Evolutionary conservation across 2,329 filamentous ascomycete genomes (phyloP).

Genomic region (Akanthomyces uredinophilus): DNA sequence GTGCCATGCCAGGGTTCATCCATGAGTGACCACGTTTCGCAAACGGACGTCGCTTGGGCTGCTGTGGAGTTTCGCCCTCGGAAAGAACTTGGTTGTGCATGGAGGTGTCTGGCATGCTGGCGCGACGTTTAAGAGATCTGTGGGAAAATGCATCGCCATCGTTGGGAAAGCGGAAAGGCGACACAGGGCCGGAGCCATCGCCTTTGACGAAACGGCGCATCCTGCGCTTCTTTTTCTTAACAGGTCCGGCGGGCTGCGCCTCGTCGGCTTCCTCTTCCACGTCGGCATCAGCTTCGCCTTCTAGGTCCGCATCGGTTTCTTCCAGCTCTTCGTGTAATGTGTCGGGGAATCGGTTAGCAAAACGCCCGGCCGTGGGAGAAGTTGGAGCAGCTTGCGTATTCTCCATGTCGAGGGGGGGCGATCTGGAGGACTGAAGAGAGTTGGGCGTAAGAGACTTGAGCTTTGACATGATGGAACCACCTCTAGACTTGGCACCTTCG

Average conservation of each 20-base stretch:
- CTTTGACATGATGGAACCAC: slow-evolving; percentile 69
- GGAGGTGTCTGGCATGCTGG: slow-evolving; percentile 58
- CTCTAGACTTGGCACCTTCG: slow-evolving; percentile 56
- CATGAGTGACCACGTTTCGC: slow-evolving; percentile 58
- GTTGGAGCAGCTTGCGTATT: slow-evolving; percentile 37
- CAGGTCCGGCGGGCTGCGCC: slow-evolving; percentile 38
- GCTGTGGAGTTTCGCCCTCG: slow-evolving; percentile 68
- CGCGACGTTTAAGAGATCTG: slow-evolving; percentile 55
- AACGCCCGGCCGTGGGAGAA: slow-evolving; percentile 41
- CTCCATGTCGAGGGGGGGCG: slow-evolving; percentile 29
- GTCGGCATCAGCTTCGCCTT: slow-evolving; percentile 56
- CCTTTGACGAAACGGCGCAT: slow-evolving; percentile 51
- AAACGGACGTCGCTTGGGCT: slow-evolving; percentile 44
- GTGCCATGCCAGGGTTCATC: slow-evolving; percentile 45
- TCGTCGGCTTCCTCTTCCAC: slow-evolving; percentile 85
- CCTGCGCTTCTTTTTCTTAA: slow-evolving; percentile 56
- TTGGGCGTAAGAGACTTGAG: slow-evolving; percentile 65
- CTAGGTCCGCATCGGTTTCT: slow-evolving; percentile 43
- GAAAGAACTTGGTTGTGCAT: slow-evolving; percentile 62
- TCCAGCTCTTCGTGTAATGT: slow-evolving; percentile 49
- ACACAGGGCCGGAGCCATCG: slow-evolving; percentile 61
- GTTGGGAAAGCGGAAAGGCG: slow-evolving; percentile 44
- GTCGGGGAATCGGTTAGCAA: slow-evolving; percentile 43
- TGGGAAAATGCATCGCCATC: slow-evolving; percentile 38
- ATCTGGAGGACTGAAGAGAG: slow-evolving; percentile 43